A percentile compares a stretch with the other conserved stretches of the same genome.
Conservation (phyloP, 164 flowering plant genomes). For the Tetracentron sinense region DNA sequence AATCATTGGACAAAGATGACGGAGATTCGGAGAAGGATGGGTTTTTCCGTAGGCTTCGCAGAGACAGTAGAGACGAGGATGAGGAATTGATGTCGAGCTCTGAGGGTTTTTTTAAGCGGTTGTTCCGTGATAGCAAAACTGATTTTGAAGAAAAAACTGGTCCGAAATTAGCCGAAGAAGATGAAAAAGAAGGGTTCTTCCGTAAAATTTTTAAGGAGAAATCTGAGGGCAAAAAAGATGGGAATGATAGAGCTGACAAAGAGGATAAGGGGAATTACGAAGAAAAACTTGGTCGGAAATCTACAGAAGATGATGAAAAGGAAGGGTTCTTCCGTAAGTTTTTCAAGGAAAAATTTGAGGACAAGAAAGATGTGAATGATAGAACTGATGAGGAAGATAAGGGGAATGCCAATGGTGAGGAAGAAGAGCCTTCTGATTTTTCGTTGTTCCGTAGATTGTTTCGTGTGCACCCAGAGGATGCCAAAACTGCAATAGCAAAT, state of each 20-base stretch:
- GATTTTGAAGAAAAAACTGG: constrained; percentile 48
- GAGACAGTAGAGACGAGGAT: constrained; percentile 57
- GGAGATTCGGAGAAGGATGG: constrained; percentile 51
- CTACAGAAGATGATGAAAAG: constrained; percentile 75
- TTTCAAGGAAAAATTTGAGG: constrained; percentile 80
- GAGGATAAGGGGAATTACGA: constrained; percentile 18
- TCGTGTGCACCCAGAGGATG: constrained; percentile 90
- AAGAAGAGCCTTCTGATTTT: constrained; percentile 81
- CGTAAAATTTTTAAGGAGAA: constrained; percentile 60
- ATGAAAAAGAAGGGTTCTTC: constrained; percentile 57
- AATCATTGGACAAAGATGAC: constrained; percentile 39
- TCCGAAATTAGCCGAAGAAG: constrained; percentile 18
- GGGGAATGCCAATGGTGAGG: constrained; percentile 49
- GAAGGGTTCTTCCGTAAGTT: constrained; percentile 86
- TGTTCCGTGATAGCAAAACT: constrained; percentile 78
- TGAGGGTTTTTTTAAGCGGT: constrained; percentile 80
- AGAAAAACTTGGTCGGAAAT: constrained; percentile 28
- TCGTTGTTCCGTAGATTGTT: constrained; percentile 74
- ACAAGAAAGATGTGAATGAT: constrained; percentile 66
- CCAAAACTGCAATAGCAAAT: constrained; percentile 33
- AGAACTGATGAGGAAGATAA: constrained; percentile 46
- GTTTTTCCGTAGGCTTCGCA: constrained; percentile 41
- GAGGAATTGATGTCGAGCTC: constrained; percentile 64
- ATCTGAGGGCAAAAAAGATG: constrained; percentile 49
- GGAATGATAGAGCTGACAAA: constrained; percentile 30